Evolutionary conservation across 306 rosid species (phyloP).

Genomic region (Lupinus albus): DNA sequence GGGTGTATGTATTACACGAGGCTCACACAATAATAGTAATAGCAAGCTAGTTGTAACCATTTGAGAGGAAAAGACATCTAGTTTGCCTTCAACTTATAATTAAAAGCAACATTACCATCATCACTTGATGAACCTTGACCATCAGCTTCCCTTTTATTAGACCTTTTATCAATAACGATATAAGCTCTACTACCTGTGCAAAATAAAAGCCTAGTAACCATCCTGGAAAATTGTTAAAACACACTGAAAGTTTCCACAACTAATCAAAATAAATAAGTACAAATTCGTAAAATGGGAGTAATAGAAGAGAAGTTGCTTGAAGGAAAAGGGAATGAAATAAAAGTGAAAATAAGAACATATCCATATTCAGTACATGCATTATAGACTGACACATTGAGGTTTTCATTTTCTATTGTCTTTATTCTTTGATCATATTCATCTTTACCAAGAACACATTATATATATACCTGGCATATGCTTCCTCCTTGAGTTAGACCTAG

Average conservation of each 20-base stretch:
- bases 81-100: slow-evolving; percentile 30
- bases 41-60: slow-evolving; percentile 21
- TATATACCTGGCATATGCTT: slow-evolving; percentile 81
- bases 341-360: slow-evolving; percentile 29
- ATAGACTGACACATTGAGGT: slow-evolving; percentile 5
- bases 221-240: slow-evolving; percentile 26
- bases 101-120: slow-evolving; percentile 60
- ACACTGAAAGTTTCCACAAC: slow-evolving; percentile 18
- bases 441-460: background rate
- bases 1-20: slow-evolving; percentile 11
- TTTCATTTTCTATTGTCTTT: slow-evolving; percentile 11
- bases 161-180: slow-evolving; percentile 89
- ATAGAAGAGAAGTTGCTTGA: slow-evolving; percentile 22
- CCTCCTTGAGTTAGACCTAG: slow-evolving; percentile 94
- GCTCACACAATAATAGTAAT: slow-evolving; percentile 3
- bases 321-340: background rate
- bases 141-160: slow-evolving; percentile 58
- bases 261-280: slow-evolving; percentile 20
- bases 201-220: slow-evolving; percentile 30
- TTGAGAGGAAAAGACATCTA: slow-evolving; percentile 25
- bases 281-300: background rate
- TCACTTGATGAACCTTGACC: slow-evolving; percentile 77
- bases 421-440: slow-evolving; percentile 4
- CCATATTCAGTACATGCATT: slow-evolving; percentile 19
- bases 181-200: slow-evolving; percentile 81